These are phyloP conservation scores for Penicillium sp. DNA, from an alignment of 2,329 filamentous ascomycete genomes.

Conservation along the genomic window DNA sequence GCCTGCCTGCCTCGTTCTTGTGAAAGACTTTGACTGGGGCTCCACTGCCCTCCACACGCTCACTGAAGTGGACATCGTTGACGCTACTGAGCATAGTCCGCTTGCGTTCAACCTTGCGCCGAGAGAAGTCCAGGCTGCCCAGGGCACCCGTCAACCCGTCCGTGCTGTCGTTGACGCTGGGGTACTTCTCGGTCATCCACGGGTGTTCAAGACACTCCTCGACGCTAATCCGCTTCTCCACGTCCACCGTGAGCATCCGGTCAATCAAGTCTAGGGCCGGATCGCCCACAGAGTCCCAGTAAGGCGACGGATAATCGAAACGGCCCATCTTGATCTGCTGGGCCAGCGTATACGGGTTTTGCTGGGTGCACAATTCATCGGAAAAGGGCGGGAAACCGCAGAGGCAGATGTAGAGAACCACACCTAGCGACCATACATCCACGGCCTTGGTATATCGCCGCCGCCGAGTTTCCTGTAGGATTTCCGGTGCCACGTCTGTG, in stretches of 20 bases:
- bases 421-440: conserved; percentile 95
- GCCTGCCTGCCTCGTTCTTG: conserved; percentile 58
- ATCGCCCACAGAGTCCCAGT: conserved; percentile 87
- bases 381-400: conserved; percentile 97
- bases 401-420: conserved; percentile 93
- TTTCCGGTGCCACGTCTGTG: conserved; percentile 84
- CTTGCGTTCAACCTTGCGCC: conserved; percentile 72
- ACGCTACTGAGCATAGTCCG: conserved; percentile 77
- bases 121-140: conserved; percentile 73
- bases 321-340: conserved; percentile 84
- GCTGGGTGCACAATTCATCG: conserved; percentile 74
- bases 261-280: conserved; percentile 90
- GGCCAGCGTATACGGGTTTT: conserved; percentile 80
- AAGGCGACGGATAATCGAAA: conserved; percentile 93
- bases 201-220: conserved; percentile 88
- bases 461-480: conserved; percentile 73
- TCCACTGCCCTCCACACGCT: conserved; percentile 53
- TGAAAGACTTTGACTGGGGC: conserved; percentile 66
- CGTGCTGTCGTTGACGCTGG: conserved; percentile 74
- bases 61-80: conserved; percentile 64
- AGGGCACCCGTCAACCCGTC: conserved; percentile 88
- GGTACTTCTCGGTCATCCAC: conserved; percentile 65
- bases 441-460: conserved; percentile 92
- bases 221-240: conserved; percentile 75
- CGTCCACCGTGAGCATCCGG: conserved; percentile 84